Evolutionary conservation across 139 green algal species (phyloP), one percentile per base, ranked within the genome.

Genomic region (Picochlorum sp.): DNA sequence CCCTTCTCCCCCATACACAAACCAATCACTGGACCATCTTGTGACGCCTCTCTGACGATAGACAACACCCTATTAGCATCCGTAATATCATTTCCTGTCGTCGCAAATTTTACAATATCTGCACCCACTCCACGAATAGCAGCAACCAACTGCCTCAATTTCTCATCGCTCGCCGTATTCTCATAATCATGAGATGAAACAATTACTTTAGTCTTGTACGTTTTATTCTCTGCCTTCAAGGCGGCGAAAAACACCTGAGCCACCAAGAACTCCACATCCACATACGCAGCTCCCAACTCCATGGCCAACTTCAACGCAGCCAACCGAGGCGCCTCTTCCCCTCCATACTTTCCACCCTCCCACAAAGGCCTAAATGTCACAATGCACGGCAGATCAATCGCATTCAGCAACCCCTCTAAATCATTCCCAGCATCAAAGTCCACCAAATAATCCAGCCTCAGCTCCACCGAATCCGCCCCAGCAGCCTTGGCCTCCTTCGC

Each of bases 171-270:
- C 0, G 92, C 87, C 0, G 90, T 97, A 28, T 56, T 37, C 38
- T 87, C 58, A 49, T 94, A 98, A 81, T 98, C 79, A 68, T 98
- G 93, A 24, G 70, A 82, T 6, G 87, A 96, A n/a, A 98, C 66
- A 66, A 98, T 98, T 51, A 98, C 28, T 45, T 83, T 81, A 32
- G 77, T 91, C 41, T 24, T 63, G 8, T 41, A 41, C 8, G 7
- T 41, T 41, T 41, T 41, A 41, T 6, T 78, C 2, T 10, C 80
- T 78, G 13, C 87, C 70, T 69, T 18, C 47, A 52, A 45, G 5
- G 14, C 32, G 38, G 32, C 32, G 69, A 95, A 89, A 75, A 95
- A 95, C 0, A 74, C 58, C 4, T 75, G 46, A 6, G 83, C 80
- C 3, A 84, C 89, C 52, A 89, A 85, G 24, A 88, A 84, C 77